Conservation (phyloP, 2,329 filamentous ascomycete genomes). For the Aspergillus tamarii region DNA sequence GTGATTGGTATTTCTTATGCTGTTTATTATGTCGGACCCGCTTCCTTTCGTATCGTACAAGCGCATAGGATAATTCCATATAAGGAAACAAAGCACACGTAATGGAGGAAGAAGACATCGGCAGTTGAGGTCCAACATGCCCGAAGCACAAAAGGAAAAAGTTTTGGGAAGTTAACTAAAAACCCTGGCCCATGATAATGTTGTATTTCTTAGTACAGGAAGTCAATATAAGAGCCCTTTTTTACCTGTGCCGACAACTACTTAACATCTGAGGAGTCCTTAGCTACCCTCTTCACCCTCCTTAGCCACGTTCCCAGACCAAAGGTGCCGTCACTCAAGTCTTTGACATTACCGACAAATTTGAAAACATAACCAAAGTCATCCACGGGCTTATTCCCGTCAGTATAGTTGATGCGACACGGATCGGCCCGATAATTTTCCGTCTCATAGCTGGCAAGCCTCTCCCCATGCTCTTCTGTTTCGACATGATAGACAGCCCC, state of each 20-base stretch:
- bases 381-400: slow-evolving; percentile 17
- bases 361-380: slow-evolving; percentile 21
- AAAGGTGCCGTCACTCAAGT: slow-evolving; percentile 26
- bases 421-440: slow-evolving; percentile 17
- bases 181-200: not conserved
- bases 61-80: too few species aligned
- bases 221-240: not conserved
- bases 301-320: slow-evolving; percentile 23
- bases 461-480: slow-evolving; percentile 22
- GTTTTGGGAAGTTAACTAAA: not conserved
- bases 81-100: too few species aligned
- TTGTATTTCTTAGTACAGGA: not conserved
- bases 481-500: slow-evolving; percentile 29
- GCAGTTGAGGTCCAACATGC: not conserved
- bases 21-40: too few species aligned
- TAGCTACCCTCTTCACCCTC: slow-evolving; percentile 13
- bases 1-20: too few species aligned
- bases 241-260: not conserved
- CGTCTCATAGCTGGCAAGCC: slow-evolving; percentile 30
- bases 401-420: slow-evolving; percentile 24
- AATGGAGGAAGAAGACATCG: too few species aligned
- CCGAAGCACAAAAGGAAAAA: not conserved
- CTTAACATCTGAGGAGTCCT: not conserved
- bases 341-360: slow-evolving; percentile 22
- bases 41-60: too few species aligned